Evolutionary conservation across 768 basidiomycete genomes (phyloP).

Genomic region (Suillus occidentalis): DNA sequence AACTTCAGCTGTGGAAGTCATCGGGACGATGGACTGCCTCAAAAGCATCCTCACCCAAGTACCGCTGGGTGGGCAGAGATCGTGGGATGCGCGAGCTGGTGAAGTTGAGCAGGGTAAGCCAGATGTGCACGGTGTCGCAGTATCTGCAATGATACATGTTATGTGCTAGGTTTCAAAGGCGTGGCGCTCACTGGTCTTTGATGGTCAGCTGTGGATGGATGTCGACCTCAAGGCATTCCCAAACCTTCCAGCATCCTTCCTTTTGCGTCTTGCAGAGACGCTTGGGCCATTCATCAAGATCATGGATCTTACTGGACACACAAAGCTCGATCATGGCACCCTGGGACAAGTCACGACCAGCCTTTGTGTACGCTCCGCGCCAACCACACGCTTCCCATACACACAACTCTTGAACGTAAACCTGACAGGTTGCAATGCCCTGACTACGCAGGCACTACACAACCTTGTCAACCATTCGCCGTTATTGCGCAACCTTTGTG

Average conservation of each 20-base stretch:
- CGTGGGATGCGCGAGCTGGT: slow-evolving; percentile 77
- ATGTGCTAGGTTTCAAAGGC: slow-evolving; percentile 64
- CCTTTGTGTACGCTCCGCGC: slow-evolving; percentile 46
- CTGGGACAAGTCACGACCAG: slow-evolving; percentile 54
- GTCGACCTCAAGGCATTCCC: slow-evolving; percentile 68
- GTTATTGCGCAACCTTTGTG: slow-evolving; percentile 51
- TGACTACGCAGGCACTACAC: slow-evolving; percentile 70
- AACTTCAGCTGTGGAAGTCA: slow-evolving; percentile 45
- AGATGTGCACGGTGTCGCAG: neutral
- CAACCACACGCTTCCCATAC: slow-evolving; percentile 34
- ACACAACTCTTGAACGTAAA: slow-evolving; percentile 74
- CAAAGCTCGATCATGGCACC: slow-evolving; percentile 45
- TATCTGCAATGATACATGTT: slow-evolving; percentile 16
- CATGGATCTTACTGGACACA: slow-evolving; percentile 66
- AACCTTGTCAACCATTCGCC: slow-evolving; percentile 68
- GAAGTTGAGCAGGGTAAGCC: slow-evolving; percentile 73
- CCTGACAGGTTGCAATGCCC: slow-evolving; percentile 66
- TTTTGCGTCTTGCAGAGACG: slow-evolving; percentile 51
- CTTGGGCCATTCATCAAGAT: slow-evolving; percentile 65
- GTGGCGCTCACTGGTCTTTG: slow-evolving; percentile 76
- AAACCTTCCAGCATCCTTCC: slow-evolving; percentile 46
- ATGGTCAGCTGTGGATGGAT: slow-evolving; percentile 83
- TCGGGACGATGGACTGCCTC: slow-evolving; percentile 59
- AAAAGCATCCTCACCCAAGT: slow-evolving; percentile 59
- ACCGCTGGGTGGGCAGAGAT: slow-evolving; percentile 75